A percentile compares a stretch with the other conserved stretches of the same genome.
Conservation (phyloP, 2,329 filamentous ascomycete genomes). For the Alternaria arborescens region DNA sequence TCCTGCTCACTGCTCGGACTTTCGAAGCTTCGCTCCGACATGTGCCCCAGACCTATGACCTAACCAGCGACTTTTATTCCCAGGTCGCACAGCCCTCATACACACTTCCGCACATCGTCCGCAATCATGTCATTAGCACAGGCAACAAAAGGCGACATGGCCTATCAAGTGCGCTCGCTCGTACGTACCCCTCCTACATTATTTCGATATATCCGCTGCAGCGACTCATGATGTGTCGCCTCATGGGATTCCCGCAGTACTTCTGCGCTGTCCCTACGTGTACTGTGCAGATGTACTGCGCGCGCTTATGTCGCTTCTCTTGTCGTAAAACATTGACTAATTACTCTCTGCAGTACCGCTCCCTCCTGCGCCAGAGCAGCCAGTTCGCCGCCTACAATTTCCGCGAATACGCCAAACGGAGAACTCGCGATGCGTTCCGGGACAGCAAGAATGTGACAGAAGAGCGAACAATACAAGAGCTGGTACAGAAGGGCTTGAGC, state of each 20-base stretch:
- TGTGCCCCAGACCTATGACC: constrained; percentile 40
- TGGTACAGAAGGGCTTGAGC: constrained; percentile 86
- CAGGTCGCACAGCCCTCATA: constrained; percentile 33
- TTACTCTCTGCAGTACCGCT: constrained; percentile 75
- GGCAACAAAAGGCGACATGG: constrained; percentile 47
- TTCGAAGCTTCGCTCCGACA: constrained; percentile 39
- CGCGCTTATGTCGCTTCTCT: neutral
- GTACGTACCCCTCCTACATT: constrained; percentile 36
- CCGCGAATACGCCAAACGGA: constrained; percentile 91
- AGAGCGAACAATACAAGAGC: constrained; percentile 79
- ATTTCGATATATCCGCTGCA: neutral
- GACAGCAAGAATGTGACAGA: constrained; percentile 79
- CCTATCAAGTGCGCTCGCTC: constrained; percentile 52
- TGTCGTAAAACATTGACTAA: constrained; percentile 8
- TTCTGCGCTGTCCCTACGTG: neutral
- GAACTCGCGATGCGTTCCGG: constrained; percentile 89
- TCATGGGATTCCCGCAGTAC: neutral
- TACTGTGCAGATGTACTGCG: neutral
- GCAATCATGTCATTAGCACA: constrained; percentile 47
- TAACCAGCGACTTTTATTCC: constrained; percentile 49
- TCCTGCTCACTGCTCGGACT: constrained; percentile 34
- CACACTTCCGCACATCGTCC: constrained; percentile 13
- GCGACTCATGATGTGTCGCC: neutral
- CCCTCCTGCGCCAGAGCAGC: constrained; percentile 82
- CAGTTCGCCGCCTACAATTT: constrained; percentile 98